Evolutionary conservation across 331 rosid genomes (phyloP).

Genomic region (Rhamnella rubrinervis): DNA sequence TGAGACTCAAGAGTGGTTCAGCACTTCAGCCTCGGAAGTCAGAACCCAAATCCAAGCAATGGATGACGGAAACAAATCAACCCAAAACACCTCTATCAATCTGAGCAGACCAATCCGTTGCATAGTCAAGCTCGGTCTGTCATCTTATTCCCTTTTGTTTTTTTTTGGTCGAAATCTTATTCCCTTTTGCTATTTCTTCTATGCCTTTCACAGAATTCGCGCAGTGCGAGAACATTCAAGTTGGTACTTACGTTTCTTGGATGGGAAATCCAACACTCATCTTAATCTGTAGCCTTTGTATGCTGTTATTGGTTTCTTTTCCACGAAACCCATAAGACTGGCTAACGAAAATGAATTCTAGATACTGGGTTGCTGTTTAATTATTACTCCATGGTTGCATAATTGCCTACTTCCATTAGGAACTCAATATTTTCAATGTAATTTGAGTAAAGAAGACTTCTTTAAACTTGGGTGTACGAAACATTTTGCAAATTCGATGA

Average conservation of each 20-base stretch:
- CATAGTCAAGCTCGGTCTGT: conserved; percentile 78
- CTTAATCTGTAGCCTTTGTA: not conserved
- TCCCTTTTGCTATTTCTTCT: conserved; percentile 5
- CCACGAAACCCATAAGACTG: not conserved
- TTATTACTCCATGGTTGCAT: not conserved
- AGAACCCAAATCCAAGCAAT: conserved; percentile 5
- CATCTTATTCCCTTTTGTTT: not conserved
- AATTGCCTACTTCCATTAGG: conserved; percentile 1
- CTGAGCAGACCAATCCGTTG: conserved; percentile 59
- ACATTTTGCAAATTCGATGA: not conserved
- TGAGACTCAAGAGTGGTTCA: not conserved
- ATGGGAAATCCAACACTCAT: too few relatives aligned
- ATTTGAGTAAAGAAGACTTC: not conserved
- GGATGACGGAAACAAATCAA: conserved; percentile 17
- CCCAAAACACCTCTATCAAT: conserved; percentile 17
- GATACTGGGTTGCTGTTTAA: not conserved
- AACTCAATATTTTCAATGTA: not conserved
- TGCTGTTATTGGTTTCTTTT: not conserved
- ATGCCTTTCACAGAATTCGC: conserved; percentile 1
- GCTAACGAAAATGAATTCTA: not conserved
- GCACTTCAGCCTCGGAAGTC: too few relatives aligned
- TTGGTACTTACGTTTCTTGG: not conserved
- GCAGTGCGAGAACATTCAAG: not conserved
- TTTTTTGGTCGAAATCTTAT: not conserved
- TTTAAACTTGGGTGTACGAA: not conserved